Evolutionary conservation across 257 asterid species (phyloP).

Genomic region (Rehmannia glutinosa): DNA sequence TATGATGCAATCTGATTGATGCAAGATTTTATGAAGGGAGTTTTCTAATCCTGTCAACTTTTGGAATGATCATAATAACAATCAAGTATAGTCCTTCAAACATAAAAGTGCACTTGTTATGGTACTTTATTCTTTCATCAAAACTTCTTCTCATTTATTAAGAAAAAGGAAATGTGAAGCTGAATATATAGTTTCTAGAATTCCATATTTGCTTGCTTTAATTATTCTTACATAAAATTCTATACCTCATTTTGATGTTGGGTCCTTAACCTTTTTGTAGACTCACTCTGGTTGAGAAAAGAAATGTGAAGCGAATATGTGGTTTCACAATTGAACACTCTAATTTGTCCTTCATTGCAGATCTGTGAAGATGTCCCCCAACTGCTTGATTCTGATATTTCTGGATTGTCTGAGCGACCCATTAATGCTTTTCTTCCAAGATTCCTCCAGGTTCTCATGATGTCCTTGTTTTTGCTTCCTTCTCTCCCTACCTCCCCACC

Average conservation of each 20-base stretch:
- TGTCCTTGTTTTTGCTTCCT: background rate
- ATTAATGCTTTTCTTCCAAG: slow-evolving; percentile 78
- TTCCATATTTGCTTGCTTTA: no score
- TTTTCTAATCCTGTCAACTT: background rate
- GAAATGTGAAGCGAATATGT: background rate
- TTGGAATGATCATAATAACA: background rate
- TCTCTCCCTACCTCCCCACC: background rate
- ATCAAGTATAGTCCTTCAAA: background rate
- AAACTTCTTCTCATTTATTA: no score
- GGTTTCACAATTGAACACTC: background rate
- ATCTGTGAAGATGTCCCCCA: slow-evolving; percentile 82
- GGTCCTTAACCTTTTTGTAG: no score
- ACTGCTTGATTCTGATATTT: slow-evolving; percentile 65
- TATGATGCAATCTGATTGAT: background rate
- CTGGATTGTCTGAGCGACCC: slow-evolving; percentile 83
- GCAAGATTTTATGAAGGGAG: background rate
- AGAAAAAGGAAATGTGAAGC: no score
- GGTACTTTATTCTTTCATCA: no score
- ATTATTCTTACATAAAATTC: no score
- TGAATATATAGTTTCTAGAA: no score
- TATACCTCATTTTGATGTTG: no score
- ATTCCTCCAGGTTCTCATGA: slow-evolving; percentile 59
- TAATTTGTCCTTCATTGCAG: slow-evolving; percentile 23
- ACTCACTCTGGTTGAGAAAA: no score
- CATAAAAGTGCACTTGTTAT: background rate